Base-by-base conservation (phyloP, 2,329 filamentous ascomycete genomes). In the Phyllosticta citrichinensis region DNA sequence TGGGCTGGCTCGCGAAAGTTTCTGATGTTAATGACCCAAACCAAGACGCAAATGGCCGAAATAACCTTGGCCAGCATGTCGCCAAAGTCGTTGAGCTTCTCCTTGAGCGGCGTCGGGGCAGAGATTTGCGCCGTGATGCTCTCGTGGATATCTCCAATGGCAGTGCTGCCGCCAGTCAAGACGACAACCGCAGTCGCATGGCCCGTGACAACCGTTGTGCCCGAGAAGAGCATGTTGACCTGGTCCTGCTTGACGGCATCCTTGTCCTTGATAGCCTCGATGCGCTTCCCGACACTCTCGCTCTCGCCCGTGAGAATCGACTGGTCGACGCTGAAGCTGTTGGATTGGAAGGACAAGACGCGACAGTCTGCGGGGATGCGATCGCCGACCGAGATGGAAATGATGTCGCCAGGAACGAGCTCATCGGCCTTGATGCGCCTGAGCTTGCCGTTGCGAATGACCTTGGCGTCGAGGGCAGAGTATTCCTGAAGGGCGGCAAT, bases 401-500 rank as follows among this genome's bases (percentile, higher is more conserved):
- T 81, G 62, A 99, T 85, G 73, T 99, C 94, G 69, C 94, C 94
- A 12, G 95, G 94, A 24, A 99, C 94, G 67, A 99, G 78, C 66
- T 97, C 91, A 70, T 99, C 94, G n/a, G 94, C 94, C 80, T 94
- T 96, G 77, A 99, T 79, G 66, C 88, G 85, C 65, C 86, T 84
- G 64, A 93, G 80, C 68, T 87, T 84, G 57, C 93, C 91, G 77
- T 93, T 87, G 69, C 94, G 89, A 62, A 96, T 75, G 58, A 96
- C 93, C 73, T 93, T 99, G 68, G 94, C 93, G 76, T 96, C 91
- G 76, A 97, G 99, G 70, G 94, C 94, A 30, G 93, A 97, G 79
- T 99, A 99, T 83, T 99, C 93, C 77, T 99, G 94, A 62, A 99
- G 84, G 53, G 94, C 94, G 25, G 94, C 92, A 73, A 99, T 99